phyloP scores from a whole-genome alignment of 1,284 basidiomycete species.

The Leccinum variabile region DNA sequence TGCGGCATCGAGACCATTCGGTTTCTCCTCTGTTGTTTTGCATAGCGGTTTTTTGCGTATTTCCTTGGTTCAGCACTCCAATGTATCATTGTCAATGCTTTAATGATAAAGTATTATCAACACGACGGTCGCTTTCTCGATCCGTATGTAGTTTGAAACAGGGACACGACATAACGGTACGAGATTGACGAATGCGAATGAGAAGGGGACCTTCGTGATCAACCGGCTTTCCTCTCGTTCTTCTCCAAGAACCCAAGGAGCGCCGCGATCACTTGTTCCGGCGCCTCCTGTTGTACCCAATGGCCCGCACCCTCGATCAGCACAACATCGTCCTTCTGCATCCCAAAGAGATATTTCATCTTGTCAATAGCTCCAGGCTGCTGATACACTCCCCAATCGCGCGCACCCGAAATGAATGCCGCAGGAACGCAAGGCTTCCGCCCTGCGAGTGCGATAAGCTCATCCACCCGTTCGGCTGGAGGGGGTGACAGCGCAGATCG shows the following conservation, averaged over 20 bases:
- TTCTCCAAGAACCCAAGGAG: constrained; percentile 26
- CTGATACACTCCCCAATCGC: constrained; percentile 63
- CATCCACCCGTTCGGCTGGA: constrained; percentile 15
- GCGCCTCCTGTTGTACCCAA: constrained; percentile 60
- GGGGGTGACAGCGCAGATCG: constrained; percentile 39
- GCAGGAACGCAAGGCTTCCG: constrained; percentile 48
- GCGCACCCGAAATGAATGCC: constrained; percentile 53
- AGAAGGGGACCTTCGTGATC: background rate
- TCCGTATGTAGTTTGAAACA: constrained; percentile 20
- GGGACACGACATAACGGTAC: background rate
- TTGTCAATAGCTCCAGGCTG: constrained; percentile 46
- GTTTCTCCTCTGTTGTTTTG: constrained; percentile 27
- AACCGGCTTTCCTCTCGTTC: constrained; percentile 1
- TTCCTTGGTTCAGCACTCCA: constrained; percentile 20
- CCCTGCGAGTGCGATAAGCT: constrained; percentile 25
- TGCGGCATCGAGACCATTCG: constrained; percentile 9
- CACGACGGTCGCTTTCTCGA: constrained; percentile 11
- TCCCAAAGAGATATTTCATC: constrained; percentile 40
- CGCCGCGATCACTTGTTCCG: constrained; percentile 30
- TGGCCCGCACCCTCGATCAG: constrained; percentile 59
- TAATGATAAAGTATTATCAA: constrained; percentile 25
- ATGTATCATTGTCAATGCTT: constrained; percentile 30
- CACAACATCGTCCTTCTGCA: constrained; percentile 46
- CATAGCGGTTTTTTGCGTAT: constrained; percentile 20
- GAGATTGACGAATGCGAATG: background rate